phyloP scores from a whole-genome alignment of 2,329 filamentous ascomycete species.

The Diaporthe nobilis region DNA sequence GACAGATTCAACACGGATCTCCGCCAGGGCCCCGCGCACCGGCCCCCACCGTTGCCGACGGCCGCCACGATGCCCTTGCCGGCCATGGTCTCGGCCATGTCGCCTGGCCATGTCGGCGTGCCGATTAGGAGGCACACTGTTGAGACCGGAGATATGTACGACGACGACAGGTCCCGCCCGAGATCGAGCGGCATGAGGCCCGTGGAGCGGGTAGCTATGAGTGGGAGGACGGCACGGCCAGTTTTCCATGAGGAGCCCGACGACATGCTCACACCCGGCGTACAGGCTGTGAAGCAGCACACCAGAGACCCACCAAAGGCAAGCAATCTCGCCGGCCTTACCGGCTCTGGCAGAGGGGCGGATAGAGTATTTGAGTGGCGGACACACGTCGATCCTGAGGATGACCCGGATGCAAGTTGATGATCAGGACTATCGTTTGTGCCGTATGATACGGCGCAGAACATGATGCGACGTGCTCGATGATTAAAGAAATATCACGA shows the following conservation, averaged over 20 bases:
- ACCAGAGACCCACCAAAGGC: constrained; percentile 49
- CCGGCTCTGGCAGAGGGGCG: constrained; percentile 60
- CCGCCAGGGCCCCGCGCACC: constrained; percentile 51
- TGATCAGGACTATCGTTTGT: background rate
- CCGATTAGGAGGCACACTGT: constrained; percentile 57
- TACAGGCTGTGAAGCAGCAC: constrained; percentile 46
- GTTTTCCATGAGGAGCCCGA: constrained; percentile 51
- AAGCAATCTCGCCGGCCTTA: constrained; percentile 64
- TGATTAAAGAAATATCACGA: background rate
- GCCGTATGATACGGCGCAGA: background rate
- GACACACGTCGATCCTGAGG: constrained; percentile 61
- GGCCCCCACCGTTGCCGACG: constrained; percentile 47
- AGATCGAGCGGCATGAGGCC: constrained; percentile 43
- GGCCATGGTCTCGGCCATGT: constrained; percentile 53
- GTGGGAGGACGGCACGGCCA: constrained; percentile 43
- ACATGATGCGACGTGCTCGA: background rate
- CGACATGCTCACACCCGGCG: constrained; percentile 47
- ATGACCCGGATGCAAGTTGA: constrained; percentile 48
- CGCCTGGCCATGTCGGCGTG: constrained; percentile 46
- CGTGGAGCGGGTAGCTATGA: constrained; percentile 41
- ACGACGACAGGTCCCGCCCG: constrained; percentile 48
- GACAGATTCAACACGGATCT: constrained; percentile 63
- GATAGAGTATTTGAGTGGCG: constrained; percentile 65
- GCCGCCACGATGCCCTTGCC: constrained; percentile 51
- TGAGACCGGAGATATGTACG: constrained; percentile 58